These are phyloP conservation scores for Salvia splendens DNA, from an alignment of 257 asterid genomes.

Conservation along the genomic window DNA sequence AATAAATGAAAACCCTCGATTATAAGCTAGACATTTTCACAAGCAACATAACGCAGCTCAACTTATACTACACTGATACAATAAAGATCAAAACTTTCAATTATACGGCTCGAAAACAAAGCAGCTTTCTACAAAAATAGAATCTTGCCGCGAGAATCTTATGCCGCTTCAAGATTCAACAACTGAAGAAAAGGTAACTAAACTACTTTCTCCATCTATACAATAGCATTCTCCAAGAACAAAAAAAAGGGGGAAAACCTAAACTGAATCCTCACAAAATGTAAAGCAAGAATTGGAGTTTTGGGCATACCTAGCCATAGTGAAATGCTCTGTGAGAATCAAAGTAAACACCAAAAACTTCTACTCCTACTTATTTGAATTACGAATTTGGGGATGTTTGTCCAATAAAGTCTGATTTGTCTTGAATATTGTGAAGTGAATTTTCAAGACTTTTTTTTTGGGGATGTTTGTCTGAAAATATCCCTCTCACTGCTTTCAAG, in stretches of 20 bases:
- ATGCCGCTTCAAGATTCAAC: constrained; percentile 30
- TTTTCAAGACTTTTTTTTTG: not conserved
- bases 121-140: constrained; percentile 30
- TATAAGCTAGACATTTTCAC: constrained; percentile 4
- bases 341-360: not conserved
- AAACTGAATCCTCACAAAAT: constrained; percentile 17
- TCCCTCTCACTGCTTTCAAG: constrained; percentile 16
- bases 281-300: not conserved
- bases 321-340: constrained; percentile 33
- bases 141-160: constrained; percentile 19
- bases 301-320: constrained; percentile 61
- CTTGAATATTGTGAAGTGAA: constrained; percentile 31
- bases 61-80: not conserved
- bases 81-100: constrained; percentile 34
- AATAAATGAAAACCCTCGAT: not conserved
- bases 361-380: not conserved
- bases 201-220: not conserved
- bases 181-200: not conserved
- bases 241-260: not conserved
- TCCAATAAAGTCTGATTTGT: constrained; percentile 1
- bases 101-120: constrained; percentile 24
- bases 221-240: not conserved
- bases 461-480: not conserved
- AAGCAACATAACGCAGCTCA: not conserved
- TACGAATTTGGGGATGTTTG: constrained; percentile 6